Conservation (phyloP, 1,284 basidiomycete genomes). For the Cryptococcus sp. region DNA sequence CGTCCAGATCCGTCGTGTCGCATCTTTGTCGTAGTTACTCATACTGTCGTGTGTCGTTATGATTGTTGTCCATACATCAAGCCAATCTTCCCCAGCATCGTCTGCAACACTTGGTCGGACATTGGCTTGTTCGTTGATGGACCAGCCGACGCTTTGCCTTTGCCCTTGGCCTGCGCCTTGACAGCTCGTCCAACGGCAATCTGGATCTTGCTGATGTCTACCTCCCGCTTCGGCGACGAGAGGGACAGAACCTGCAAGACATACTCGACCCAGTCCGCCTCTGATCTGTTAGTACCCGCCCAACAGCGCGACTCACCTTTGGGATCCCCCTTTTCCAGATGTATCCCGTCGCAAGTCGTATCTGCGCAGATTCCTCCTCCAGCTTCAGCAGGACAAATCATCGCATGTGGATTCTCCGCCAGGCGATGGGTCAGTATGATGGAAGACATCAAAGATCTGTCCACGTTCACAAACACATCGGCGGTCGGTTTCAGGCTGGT, state of each 20-base stretch:
- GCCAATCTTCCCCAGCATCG: not conserved
- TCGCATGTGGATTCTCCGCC: conserved; percentile 17
- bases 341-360: conserved; percentile 26
- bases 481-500: not conserved
- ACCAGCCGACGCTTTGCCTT: not conserved
- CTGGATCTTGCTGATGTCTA: not conserved
- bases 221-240: not conserved
- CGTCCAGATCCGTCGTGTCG: too few species aligned
- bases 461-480: not conserved
- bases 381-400: conserved; percentile 32
- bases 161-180: not conserved
- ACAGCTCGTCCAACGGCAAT: not conserved
- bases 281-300: conserved; percentile 10
- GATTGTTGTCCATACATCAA: not conserved
- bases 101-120: not conserved
- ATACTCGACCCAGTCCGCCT: conserved; percentile 33
- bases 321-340: conserved; percentile 24
- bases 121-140: not conserved
- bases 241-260: conserved; percentile 3
- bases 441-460: not conserved
- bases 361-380: conserved; percentile 38
- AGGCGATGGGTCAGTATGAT: conserved; percentile 37
- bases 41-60: too few species aligned
- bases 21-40: too few species aligned
- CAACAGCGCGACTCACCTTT: conserved; percentile 14